phyloP scores from a whole-genome alignment of 768 basidiomycete genomes.

The Hemileccinum rubropunctum region DNA sequence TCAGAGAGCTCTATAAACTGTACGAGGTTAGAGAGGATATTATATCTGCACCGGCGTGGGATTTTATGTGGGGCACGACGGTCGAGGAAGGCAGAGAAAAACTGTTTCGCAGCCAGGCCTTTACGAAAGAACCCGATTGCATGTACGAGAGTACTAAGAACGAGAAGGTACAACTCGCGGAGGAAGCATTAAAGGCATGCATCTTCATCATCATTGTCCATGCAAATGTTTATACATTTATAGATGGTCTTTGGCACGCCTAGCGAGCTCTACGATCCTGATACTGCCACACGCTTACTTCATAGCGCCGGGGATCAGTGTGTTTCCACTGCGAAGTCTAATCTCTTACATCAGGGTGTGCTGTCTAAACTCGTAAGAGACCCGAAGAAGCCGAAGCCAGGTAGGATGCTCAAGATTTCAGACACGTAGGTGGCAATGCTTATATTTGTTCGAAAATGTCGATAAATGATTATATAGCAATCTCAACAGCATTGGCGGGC shows the following conservation, averaged over 20 bases:
- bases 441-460: neutral
- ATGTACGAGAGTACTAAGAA: constrained; percentile 8
- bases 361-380: constrained; percentile 67
- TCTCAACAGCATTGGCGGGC: constrained; percentile 63
- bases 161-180: constrained; percentile 53
- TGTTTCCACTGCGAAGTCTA: constrained; percentile 55
- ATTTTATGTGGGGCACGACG: constrained; percentile 69
- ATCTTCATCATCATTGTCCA: neutral
- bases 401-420: constrained; percentile 73
- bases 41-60: constrained; percentile 49
- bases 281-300: constrained; percentile 56
- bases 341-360: constrained; percentile 61
- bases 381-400: constrained; percentile 61
- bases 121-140: constrained; percentile 43
- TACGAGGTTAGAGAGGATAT: constrained; percentile 53
- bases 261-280: constrained; percentile 61
- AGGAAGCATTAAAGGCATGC: constrained; percentile 68
- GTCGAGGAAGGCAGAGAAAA: constrained; percentile 80
- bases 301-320: constrained; percentile 51
- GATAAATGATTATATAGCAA: constrained; percentile 44
- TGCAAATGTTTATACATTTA: constrained; percentile 1
- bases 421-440: constrained; percentile 46
- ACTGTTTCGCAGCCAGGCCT: constrained; percentile 54
- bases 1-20: constrained; percentile 41
- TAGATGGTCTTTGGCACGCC: constrained; percentile 81